Percentiles rank a stretch among this genome's conserved stretches.
phyloP scores from a whole-genome alignment of 2,329 filamentous ascomycete genomes.

The Elsinoe fawcettii region DNA sequence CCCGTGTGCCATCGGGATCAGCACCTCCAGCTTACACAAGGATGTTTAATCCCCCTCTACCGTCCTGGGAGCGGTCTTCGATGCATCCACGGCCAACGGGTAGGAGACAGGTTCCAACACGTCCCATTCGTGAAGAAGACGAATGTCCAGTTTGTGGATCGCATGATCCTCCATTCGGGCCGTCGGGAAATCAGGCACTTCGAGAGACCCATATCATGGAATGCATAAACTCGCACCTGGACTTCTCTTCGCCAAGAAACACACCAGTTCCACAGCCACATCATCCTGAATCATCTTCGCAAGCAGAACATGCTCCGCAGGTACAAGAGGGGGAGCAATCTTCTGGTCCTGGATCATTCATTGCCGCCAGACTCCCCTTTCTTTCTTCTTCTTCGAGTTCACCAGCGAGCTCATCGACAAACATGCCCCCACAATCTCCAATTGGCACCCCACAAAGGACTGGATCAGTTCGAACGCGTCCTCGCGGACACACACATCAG shows the following conservation, averaged over 20 bases:
- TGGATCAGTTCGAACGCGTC: slow-evolving; percentile 16
- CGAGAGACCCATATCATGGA: slow-evolving; percentile 20
- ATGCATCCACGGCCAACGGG: neutral
- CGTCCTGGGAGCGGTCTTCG: neutral
- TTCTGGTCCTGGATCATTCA: slow-evolving; percentile 6
- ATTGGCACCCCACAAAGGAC: slow-evolving; percentile 17
- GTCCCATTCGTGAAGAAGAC: slow-evolving; percentile 55
- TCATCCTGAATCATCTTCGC: slow-evolving; percentile 4
- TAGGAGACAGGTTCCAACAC: slow-evolving; percentile 18
- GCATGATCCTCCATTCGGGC: slow-evolving; percentile 49
- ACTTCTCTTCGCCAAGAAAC: slow-evolving; percentile 13
- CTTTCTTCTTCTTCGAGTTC: slow-evolving; percentile 5
- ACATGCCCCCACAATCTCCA: neutral
- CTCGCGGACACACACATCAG: slow-evolving; percentile 21
- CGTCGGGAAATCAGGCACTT: slow-evolving; percentile 12
- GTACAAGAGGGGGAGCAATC: neutral
- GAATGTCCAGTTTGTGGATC: slow-evolving; percentile 70
- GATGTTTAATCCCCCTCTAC: neutral
- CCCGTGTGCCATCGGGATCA: slow-evolving; percentile 13
- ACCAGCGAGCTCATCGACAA: slow-evolving; percentile 14
- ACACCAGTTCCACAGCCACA: slow-evolving; percentile 2
- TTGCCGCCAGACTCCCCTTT: slow-evolving; percentile 9
- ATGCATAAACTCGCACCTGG: slow-evolving; percentile 24
- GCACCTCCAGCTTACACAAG: slow-evolving; percentile 17
- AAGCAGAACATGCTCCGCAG: neutral